A percentile compares a stretch with the other conserved stretches of the same genome.
Conservation (phyloP, 805 yeast genomes). For the Starmerella riodocensis region DNA sequence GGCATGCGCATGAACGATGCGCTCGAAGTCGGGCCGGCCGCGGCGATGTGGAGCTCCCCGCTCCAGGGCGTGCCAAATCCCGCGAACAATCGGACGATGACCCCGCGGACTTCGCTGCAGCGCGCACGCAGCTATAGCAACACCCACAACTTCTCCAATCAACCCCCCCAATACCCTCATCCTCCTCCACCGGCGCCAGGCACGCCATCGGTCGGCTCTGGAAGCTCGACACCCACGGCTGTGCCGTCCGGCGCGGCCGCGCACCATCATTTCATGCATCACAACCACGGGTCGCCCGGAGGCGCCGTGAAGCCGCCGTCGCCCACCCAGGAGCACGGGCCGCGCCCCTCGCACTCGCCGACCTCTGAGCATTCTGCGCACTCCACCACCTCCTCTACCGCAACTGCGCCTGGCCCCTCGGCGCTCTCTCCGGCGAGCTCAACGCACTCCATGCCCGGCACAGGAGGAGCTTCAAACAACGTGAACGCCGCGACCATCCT, state of each 20-base stretch:
- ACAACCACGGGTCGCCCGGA: not conserved
- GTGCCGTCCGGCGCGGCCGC: not conserved
- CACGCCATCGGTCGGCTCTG: not conserved
- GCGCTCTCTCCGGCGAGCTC: not conserved
- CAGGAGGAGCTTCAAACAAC: too few relatives aligned
- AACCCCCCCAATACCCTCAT: not conserved
- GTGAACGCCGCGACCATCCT: too few relatives aligned
- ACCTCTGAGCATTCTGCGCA: not conserved
- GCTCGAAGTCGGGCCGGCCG: slow-evolving; percentile 35
- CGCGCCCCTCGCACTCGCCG: not conserved
- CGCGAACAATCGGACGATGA: not conserved
- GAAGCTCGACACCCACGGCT: not conserved
- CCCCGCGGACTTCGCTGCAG: slow-evolving; percentile 11
- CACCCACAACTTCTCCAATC: slow-evolving; percentile 1
- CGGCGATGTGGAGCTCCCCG: slow-evolving; percentile 1
- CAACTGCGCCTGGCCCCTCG: not conserved
- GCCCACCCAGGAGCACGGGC: not conserved
- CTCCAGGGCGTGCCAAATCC: not conserved
- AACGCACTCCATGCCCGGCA: not conserved
- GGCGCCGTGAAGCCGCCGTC: not conserved
- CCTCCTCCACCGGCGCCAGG: not conserved
- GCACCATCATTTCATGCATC: not conserved
- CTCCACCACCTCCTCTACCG: not conserved
- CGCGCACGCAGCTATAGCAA: slow-evolving; percentile 16
- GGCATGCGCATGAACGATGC: slow-evolving; percentile 61